Evolutionary conservation across 75 land plant species (phyloP), one percentile per base, ranked within the genome.

Genomic region (Gnetum montanum): DNA sequence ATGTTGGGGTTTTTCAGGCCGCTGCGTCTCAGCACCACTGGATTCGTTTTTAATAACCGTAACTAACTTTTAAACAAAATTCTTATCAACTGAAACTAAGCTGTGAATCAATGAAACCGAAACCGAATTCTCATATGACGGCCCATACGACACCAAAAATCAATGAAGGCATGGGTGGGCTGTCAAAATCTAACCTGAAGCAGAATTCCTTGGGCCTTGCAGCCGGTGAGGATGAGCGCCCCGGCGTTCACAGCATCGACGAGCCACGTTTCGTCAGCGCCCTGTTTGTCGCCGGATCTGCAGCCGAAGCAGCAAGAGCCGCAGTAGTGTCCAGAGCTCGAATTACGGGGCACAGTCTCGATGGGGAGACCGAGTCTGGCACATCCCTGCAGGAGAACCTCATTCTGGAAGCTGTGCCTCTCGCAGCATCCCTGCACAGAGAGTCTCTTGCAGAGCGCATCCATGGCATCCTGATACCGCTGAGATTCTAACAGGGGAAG

Each of bases 271-370:
- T 71, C 31, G 49, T 93, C 68, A 8, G 79, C 71, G 11, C 96
- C 88, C 25, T 64, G 51, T 44, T 91, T 91, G 24, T 80, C 77
- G 4, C 97, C 94, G 23, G 43, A 62, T 29, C 46, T 54, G 59
- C 97, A 91, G 1, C 97, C 97, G 47, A 36, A 84, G 18, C 63
- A 41, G 63, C 97, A 91, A 45, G 69, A 75, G 8, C 97, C 97
- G 58, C 97, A 91, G 60, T 66, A 84, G 45, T 91, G 97, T 41
- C 60, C 60, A 31, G 63, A 73, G 3, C 80, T 65, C 0, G 78
- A 46, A 64, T 91, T 91, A 23, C 83, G 57, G 0, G 85, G 68
- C 0, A 88, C 81, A 6, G 13, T 22, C 0, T 75, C 83, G 4
- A 80, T 72, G n/a, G 71, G 27, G 2, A 67, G 19, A 1, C 97